Evolutionary conservation across 768 basidiomycete species (phyloP).

Genomic region (Kondoa malvinella): DNA sequence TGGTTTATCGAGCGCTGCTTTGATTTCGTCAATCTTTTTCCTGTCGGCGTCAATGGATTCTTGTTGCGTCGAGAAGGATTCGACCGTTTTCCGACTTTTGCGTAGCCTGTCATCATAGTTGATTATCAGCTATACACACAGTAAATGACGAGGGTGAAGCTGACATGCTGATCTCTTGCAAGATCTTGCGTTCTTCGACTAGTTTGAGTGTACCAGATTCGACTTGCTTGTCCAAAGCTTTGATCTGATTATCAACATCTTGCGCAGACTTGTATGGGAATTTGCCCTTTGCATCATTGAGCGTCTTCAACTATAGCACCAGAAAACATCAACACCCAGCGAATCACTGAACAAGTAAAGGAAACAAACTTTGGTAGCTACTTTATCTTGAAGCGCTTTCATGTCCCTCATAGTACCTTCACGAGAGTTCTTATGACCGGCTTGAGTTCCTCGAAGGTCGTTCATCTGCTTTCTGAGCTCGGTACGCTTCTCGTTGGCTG

Average conservation of each 20-base stretch:
- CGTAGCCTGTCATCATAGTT: slow-evolving; percentile 36
- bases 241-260: slow-evolving; percentile 73
- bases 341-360: not conserved
- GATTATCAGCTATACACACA: not conserved
- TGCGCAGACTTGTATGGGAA: slow-evolving; percentile 58
- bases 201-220: slow-evolving; percentile 83
- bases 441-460: slow-evolving; percentile 57
- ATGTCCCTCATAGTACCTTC: slow-evolving; percentile 60
- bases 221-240: slow-evolving; percentile 59
- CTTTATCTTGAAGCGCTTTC: slow-evolving; percentile 54
- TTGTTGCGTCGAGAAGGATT: slow-evolving; percentile 62
- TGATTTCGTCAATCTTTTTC: slow-evolving; percentile 53
- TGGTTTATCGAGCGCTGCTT: slow-evolving; percentile 75
- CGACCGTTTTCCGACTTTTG: slow-evolving; percentile 56
- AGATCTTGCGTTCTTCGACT: slow-evolving; percentile 83
- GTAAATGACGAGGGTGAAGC: not conserved
- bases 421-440: slow-evolving; percentile 52
- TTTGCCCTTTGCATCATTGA: slow-evolving; percentile 65
- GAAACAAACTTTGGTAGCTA: slow-evolving; percentile 57
- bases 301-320: slow-evolving; percentile 67
- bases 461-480: slow-evolving; percentile 67
- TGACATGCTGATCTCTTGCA: slow-evolving; percentile 57
- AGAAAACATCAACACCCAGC: not conserved
- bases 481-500: slow-evolving; percentile 53
- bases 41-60: slow-evolving; percentile 66